These are phyloP conservation scores for Eucalyptus brandiana DNA, from an alignment of 345 rosid species.

Conservation along the genomic window DNA sequence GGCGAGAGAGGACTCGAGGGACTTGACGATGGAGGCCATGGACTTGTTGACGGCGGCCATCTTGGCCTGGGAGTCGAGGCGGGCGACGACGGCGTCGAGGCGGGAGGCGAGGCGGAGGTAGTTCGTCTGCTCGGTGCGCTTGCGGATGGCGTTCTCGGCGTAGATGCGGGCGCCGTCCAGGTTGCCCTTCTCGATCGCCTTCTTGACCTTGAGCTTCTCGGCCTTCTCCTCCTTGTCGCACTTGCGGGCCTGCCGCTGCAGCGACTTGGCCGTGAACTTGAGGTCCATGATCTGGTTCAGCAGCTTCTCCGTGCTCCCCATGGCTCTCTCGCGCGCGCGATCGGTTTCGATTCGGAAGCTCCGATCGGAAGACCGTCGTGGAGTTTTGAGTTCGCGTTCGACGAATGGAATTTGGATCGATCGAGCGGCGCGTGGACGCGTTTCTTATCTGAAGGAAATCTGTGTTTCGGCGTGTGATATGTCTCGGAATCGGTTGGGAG, in stretches of 20 bases:
- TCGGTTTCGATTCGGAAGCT: background rate
- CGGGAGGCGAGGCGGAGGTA: slow-evolving; percentile 88
- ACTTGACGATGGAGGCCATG: slow-evolving; percentile 83
- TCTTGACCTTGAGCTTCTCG: slow-evolving; percentile 91
- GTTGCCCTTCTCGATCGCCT: slow-evolving; percentile 97
- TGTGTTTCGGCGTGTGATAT: no score
- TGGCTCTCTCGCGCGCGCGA: background rate
- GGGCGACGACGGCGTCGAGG: slow-evolving; percentile 94
- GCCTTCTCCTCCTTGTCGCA: slow-evolving; percentile 98
- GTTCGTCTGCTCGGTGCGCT: slow-evolving; percentile 98
- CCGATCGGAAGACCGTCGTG: background rate
- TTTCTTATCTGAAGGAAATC: no score
- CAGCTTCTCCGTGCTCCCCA: slow-evolving; percentile 93
- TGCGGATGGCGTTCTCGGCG: slow-evolving; percentile 94
- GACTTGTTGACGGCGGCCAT: slow-evolving; percentile 90
- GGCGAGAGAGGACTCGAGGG: slow-evolving; percentile 86
- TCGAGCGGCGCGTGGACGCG: no score
- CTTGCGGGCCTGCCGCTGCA: slow-evolving; percentile 82
- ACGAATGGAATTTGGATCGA: no score
- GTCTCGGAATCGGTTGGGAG: no score
- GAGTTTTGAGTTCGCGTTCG: no score
- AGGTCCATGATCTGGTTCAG: slow-evolving; percentile 97
- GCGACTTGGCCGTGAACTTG: slow-evolving; percentile 84
- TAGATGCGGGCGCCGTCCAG: slow-evolving; percentile 98
- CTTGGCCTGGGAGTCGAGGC: slow-evolving; percentile 98